Evolutionary conservation across 2,329 filamentous ascomycete genomes (phyloP), one percentile per base, ranked within the genome.

Genomic region (Cladosporium cucumerinum): DNA sequence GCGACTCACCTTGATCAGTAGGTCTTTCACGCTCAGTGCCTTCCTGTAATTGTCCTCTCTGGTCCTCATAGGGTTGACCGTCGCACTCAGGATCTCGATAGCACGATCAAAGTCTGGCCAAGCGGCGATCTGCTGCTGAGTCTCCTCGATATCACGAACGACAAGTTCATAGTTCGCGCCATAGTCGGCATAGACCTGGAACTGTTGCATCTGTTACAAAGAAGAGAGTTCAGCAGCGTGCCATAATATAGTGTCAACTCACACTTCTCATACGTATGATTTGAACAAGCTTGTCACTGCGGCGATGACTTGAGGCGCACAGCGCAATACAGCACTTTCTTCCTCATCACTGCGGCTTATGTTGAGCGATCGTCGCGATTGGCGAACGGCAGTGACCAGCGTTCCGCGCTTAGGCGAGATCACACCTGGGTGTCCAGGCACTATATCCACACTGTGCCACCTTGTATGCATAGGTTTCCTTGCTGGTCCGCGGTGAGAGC

Each of bases 161-260:
- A 97, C 90, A 69, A 92, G 83, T 70, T 96, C 92, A 76, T 95
- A 96, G 74, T 94, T 94, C 60, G 90, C 90, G 39, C 91, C 91
- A 75, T 97, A 99, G 71, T 96, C 91, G 78, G 96, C 91, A 74
- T 99, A 99, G 58, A 89, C 83, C 73, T 91, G 90, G 78, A 98
- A 95, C 0, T 88, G 87, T 66, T 86, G 85, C 79, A 96, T 89
- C 91, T 96, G 68, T 65, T 23, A 12, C 63, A 39, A 46, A 34
- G 72, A 70, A 48, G 10, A 12, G 5, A 16, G 67, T 80, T 86
- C 67, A 70, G 80, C 79, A 59, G 78, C 77, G 70, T 85, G 80
- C 8, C 76, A 12, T 69, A 30, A 71, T 70, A 51, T 55, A 68
- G 62, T 25, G 25, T 34, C 57, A 16, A 59, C 26, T 21, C 26